Base-by-base conservation (phyloP, 2,329 filamentous ascomycete species). In the Aspergillus unguis region DNA sequence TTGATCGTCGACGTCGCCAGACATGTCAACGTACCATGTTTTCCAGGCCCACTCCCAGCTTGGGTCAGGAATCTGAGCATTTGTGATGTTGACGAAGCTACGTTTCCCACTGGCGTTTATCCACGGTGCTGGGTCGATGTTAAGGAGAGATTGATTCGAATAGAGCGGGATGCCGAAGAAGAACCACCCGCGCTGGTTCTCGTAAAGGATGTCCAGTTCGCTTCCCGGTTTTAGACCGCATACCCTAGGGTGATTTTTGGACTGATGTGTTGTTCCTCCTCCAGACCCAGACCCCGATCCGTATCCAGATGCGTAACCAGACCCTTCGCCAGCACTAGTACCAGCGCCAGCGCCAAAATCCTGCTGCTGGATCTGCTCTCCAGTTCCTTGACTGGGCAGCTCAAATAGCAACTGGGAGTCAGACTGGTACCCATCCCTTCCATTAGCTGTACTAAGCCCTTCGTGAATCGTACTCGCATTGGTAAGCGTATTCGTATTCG, bases 171-270 rank as follows among this genome's bases (percentile, higher is more conserved):
- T 82, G 28, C 94, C 92, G 64, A 92, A 97, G 56, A 95, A 78
- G 66, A 96, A 95, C 36, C 84, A 85, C 8, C 94, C 94, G 52
- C 94, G 83, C 74, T 99, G 89, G 66, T 99, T 99, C 70, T 99
- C 94, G 71, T 95, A 97, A 0, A 99, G 78, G 4, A 97, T 82
- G 58, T 99, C 94, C 55, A 97, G 84, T 28, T 82, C 85, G 2
- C 67, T 70, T 37, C 64, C 61, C 2, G 65, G 51, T 28, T 65
- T 65, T 3, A 55, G 53, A 25, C 63, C 61, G 7, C 58, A 58
- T 5, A 59, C 38, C 3, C 55, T 53, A 3, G 52, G 48, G 29
- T 56, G 54, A n/a, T 38, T 37, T 17, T 45, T 26, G n/a, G 44
- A 25, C 25, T 45, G 42, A 31, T 50, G 51, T 9, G 45, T 53